Percentiles rank a stretch among this genome's conserved stretches.
Evolutionary conservation across 2,329 filamentous ascomycete species (phyloP).

Genomic region (Fusarium udum): DNA sequence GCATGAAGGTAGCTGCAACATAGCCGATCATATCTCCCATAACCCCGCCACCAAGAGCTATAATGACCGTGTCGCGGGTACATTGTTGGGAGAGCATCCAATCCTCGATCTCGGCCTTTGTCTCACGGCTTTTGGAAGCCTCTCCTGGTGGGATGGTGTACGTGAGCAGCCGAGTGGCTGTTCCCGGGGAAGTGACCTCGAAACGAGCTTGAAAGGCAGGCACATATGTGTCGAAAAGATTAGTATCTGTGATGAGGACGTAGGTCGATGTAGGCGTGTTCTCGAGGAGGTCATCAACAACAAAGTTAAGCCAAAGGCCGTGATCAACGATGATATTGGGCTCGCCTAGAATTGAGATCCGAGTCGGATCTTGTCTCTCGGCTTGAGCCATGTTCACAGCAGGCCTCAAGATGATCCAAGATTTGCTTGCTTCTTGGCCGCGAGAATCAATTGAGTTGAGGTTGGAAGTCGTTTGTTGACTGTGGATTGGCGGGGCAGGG

Average conservation of each 20-base stretch:
- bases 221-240: conserved; percentile 83
- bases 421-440: conserved; percentile 15
- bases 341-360: conserved; percentile 84
- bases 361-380: conserved; percentile 55
- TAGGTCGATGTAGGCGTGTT: conserved; percentile 89
- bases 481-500: conserved; percentile 9
- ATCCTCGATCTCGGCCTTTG: conserved; percentile 95
- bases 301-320: conserved; percentile 84
- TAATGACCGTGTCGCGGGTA: conserved; percentile 92
- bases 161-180: conserved; percentile 75
- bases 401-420: conserved; percentile 5
- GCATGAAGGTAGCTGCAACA: conserved; percentile 98
- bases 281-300: conserved; percentile 81
- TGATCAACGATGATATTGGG: conserved; percentile 93
- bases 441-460: conserved; percentile 1
- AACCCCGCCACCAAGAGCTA: conserved; percentile 93
- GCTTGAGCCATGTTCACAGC: conserved; percentile 40
- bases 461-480: conserved; percentile 1
- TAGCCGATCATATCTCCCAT: conserved; percentile 99
- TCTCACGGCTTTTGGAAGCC: conserved; percentile 90
- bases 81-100: conserved; percentile 95
- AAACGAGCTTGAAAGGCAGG: conserved; percentile 71
- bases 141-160: conserved; percentile 92
- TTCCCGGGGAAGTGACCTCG: conserved; percentile 40
- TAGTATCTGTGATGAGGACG: conserved; percentile 95